A percentile compares a stretch with the other conserved stretches of the same genome.
Evolutionary conservation across 768 basidiomycete genomes (phyloP).

Genomic region (Pisolithus albus): DNA sequence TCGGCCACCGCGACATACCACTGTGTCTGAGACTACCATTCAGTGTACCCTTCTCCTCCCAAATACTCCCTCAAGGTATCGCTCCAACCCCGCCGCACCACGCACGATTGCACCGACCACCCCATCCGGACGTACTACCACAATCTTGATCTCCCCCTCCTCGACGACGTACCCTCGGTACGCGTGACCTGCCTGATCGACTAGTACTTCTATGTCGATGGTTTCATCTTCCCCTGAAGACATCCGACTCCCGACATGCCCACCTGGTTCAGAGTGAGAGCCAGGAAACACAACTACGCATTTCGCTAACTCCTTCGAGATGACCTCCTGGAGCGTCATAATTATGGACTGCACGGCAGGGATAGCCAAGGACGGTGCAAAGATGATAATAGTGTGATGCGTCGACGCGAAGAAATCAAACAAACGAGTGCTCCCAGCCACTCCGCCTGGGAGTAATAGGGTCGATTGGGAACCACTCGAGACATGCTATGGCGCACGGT

Average conservation of each 20-base stretch:
- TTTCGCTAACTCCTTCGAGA: background rate
- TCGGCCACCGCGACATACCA: no score
- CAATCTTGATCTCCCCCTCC: constrained; percentile 2
- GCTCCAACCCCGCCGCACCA: background rate
- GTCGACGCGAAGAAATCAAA: background rate
- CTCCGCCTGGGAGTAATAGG: no score
- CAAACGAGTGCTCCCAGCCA: background rate
- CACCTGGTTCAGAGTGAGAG: background rate
- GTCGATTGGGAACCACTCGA: no score
- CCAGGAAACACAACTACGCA: background rate
- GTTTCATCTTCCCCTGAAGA: background rate
- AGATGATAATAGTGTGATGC: constrained; percentile 38
- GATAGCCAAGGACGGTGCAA: constrained; percentile 15
- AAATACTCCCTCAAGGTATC: constrained; percentile 11
- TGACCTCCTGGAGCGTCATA: background rate
- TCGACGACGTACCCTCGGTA: background rate
- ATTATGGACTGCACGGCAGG: background rate
- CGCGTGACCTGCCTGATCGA: background rate
- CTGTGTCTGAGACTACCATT: no score
- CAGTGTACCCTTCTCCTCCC: background rate
- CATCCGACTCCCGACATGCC: background rate
- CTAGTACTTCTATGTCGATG: background rate
- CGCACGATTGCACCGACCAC: constrained; percentile 33
- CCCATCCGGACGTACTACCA: constrained; percentile 36
- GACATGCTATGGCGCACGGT: no score